Evolutionary conservation across 2,329 filamentous ascomycete genomes (phyloP).

Genomic region (Ophiocordyceps camponoti-saundersi): DNA sequence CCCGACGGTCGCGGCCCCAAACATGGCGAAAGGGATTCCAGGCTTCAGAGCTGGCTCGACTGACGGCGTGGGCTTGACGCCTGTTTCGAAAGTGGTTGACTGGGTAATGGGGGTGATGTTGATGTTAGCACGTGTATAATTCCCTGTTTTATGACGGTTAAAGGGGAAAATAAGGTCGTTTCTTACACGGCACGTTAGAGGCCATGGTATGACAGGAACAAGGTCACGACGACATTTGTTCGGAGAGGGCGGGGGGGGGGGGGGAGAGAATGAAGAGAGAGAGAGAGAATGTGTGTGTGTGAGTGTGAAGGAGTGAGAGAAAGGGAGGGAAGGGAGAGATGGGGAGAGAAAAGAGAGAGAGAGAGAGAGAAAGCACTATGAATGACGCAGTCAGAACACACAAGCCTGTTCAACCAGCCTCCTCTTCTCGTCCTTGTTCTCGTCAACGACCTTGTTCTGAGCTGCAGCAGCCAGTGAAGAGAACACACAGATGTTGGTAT

Average conservation of each 20-base stretch:
- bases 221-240: no score
- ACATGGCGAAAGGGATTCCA: slow-evolving; percentile 29
- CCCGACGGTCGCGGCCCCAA: slow-evolving; percentile 15
- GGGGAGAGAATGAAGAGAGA: no score
- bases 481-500: no score
- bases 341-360: not conserved
- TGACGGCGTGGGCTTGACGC: slow-evolving; percentile 24
- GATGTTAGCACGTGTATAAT: not conserved
- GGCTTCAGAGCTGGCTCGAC: slow-evolving; percentile 18
- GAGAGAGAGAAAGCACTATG: not conserved
- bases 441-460: no score
- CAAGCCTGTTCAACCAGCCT: no score
- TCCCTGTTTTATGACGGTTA: no score
- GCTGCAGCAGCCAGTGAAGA: no score
- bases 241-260: no score
- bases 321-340: not conserved
- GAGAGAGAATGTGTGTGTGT: not conserved
- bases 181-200: no score
- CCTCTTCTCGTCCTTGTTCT: no score
- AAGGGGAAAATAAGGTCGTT: no score
- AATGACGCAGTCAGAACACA: not conserved
- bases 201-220: no score
- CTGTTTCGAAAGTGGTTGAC: slow-evolving; percentile 29
- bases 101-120: slow-evolving; percentile 6
- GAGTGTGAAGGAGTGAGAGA: not conserved